Conservation (phyloP, 257 asterid species). For the Solanum okadae region DNA sequence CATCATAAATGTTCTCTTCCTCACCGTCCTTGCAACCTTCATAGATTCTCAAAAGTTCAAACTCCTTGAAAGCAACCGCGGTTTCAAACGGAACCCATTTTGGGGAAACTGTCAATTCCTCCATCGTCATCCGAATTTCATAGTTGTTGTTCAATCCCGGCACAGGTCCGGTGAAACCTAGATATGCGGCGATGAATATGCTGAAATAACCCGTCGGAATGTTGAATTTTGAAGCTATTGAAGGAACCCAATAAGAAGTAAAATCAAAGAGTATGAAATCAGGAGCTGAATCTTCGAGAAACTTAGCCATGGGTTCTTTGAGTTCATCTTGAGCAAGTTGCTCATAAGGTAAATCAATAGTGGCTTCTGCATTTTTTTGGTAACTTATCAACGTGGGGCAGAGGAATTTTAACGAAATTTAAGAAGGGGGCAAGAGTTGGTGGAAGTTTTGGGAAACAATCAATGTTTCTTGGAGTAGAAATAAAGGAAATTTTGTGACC, state of each 20-base stretch:
- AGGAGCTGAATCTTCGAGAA: conserved; percentile 9
- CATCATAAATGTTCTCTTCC: conserved; percentile 1
- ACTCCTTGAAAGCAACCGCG: conserved; percentile 6
- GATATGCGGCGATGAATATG: neutral
- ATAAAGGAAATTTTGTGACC: conserved; percentile 43
- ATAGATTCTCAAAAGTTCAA: conserved; percentile 4
- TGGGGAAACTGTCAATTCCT: conserved; percentile 15
- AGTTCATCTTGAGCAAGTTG: conserved; percentile 19
- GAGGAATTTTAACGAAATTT: conserved; percentile 21
- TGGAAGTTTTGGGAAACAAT: conserved; percentile 46
- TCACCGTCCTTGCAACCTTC: neutral
- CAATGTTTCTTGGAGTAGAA: conserved; percentile 45
- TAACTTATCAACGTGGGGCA: conserved; percentile 12
- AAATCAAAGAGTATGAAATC: conserved; percentile 24
- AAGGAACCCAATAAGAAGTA: conserved; percentile 19
- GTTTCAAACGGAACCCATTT: conserved; percentile 26
- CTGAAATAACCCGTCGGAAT: conserved; percentile 2
- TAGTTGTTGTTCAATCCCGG: neutral
- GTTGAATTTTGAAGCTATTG: conserved; percentile 2
- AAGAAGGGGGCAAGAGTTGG: conserved; percentile 11
- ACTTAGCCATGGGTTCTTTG: neutral
- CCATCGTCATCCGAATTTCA: neutral
- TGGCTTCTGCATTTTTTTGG: conserved; percentile 25
- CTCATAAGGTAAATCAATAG: conserved; percentile 7
- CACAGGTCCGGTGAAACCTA: conserved; percentile 5